Percentiles rank a stretch among this genome's conserved stretches.
phyloP scores from a whole-genome alignment of 352 stramenopile species.

The Pythium guiyangense region DNA sequence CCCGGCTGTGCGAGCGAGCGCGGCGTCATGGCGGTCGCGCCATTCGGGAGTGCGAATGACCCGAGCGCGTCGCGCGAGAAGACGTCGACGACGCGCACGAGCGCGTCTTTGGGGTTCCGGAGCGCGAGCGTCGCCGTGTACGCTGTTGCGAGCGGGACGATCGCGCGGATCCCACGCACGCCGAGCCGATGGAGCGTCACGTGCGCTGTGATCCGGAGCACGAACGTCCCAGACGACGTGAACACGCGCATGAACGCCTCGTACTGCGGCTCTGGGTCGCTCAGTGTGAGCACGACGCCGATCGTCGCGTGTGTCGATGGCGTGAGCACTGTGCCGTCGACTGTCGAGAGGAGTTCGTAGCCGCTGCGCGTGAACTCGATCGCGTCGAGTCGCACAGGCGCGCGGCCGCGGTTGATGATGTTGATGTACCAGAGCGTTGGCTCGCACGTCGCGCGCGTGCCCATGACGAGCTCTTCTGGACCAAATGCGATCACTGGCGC shows the following conservation, averaged over 20 bases:
- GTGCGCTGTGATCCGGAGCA: slow-evolving; percentile 27
- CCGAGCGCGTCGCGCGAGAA: slow-evolving; percentile 37
- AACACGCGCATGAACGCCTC: slow-evolving; percentile 32
- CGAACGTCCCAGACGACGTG: slow-evolving; percentile 45
- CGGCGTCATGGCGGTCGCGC: slow-evolving; percentile 1
- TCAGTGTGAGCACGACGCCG: slow-evolving; percentile 31
- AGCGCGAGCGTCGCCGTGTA: slow-evolving; percentile 34
- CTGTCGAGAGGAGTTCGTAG: slow-evolving; percentile 32
- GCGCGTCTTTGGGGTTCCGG: slow-evolving; percentile 30
- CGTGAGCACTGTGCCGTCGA: slow-evolving; percentile 29
- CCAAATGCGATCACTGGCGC: slow-evolving; percentile 31
- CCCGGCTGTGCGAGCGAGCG: background rate
- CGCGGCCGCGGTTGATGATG: slow-evolving; percentile 29
- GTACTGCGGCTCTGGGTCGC: slow-evolving; percentile 17
- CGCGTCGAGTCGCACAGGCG: slow-evolving; percentile 26
- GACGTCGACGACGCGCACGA: slow-evolving; percentile 43
- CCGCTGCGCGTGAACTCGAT: slow-evolving; percentile 39
- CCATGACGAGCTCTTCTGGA: slow-evolving; percentile 27
- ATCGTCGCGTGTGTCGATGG: slow-evolving; percentile 29
- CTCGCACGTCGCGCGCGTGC: slow-evolving; percentile 29
- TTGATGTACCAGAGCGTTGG: slow-evolving; percentile 25
- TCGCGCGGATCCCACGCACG: slow-evolving; percentile 19
- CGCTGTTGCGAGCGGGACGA: slow-evolving; percentile 24
- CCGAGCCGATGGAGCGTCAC: slow-evolving; percentile 26
- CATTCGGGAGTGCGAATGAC: slow-evolving; percentile 14